A percentile compares a stretch with the other conserved stretches of the same genome.
Conservation (phyloP, 768 basidiomycete species). For the Tricholoma flavovirens region DNA sequence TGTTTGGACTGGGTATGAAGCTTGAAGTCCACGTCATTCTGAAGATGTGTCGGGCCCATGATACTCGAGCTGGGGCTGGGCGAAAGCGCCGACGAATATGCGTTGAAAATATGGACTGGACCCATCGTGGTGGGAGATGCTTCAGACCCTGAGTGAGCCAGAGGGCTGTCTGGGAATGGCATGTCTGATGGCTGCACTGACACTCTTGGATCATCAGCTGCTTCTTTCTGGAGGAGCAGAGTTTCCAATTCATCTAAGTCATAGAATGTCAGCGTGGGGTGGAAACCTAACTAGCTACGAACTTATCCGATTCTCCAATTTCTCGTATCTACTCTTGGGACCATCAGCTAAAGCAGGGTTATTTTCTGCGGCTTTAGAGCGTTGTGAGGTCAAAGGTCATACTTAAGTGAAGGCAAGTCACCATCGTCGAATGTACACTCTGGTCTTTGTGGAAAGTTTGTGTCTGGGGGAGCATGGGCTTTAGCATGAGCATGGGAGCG, state of each 20-base stretch:
- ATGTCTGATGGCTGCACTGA: conserved; percentile 7
- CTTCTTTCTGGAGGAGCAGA: conserved; percentile 55
- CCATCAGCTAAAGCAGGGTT: conserved; percentile 35
- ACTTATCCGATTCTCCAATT: conserved; percentile 66
- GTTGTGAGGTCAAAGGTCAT: neutral
- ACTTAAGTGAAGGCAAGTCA: conserved; percentile 20
- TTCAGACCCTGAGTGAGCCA: neutral
- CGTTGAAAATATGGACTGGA: conserved; percentile 4
- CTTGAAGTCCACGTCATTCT: conserved; percentile 5
- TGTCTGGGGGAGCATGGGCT: conserved; percentile 55
- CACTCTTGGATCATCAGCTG: conserved; percentile 7
- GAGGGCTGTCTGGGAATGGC: conserved; percentile 3
- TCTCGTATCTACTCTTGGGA: conserved; percentile 57
- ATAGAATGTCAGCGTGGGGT: neutral
- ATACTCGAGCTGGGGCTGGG: conserved; percentile 6
- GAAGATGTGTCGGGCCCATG: conserved; percentile 6
- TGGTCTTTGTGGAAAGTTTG: conserved; percentile 46
- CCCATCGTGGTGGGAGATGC: conserved; percentile 1
- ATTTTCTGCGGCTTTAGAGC: conserved; percentile 34
- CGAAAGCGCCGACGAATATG: conserved; percentile 4
- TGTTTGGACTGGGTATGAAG: conserved; percentile 13
- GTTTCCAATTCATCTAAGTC: conserved; percentile 59
- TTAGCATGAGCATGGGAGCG: conserved; percentile 69
- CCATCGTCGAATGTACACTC: conserved; percentile 79
- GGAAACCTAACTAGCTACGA: conserved; percentile 19